Base-by-base conservation (phyloP, 2,329 filamentous ascomycete species). In the Drechslera avenae region DNA sequence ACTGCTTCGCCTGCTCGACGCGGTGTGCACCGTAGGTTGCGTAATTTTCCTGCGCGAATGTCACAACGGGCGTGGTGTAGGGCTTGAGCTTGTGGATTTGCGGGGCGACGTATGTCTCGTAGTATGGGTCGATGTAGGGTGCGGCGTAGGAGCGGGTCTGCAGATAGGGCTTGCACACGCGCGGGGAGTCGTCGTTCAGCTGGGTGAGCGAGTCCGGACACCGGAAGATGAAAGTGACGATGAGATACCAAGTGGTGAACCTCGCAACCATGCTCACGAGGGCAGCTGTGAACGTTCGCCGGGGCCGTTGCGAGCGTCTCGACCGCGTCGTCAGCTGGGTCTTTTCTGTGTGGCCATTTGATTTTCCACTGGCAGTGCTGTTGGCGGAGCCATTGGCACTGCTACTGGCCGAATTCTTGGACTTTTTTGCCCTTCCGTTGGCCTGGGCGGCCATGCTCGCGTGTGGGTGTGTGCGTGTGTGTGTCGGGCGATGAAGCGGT, bases 101-200 rank as follows among this genome's bases (percentile, higher is more conserved):
- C 2, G 91, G 90, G 5, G 87, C 88, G 18, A 90, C 87, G 67
- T 97, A 96, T 50, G 83, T 74, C 60, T 93, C 79, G 74, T 97
- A 97, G 75, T 95, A 96, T 2, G 92, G 93, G 63, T 87, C 81
- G 26, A 95, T 67, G 72, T 93, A 87, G 3, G 94, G 94, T 19
- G 84, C 76, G 52, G 92, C 78, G 50, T 80, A 86, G 78, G 78
- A 85, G 63, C 76, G 85, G 75, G 77, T 88, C 81, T 81, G 75
- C 28, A 87, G 68, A 64, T 97, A 97, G 8, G 89, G 87, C 67
- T 87, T 87, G 82, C 94, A 99, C 55, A 97, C 83, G 57, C 78
- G 81, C 1, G 92, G 89, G 1, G 90, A 89, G 23, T 81, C 76
- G 19, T 88, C 83, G 63, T 84, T 83, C 66, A 94, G 83, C 19